Evolutionary conservation across 805 yeast species (phyloP).

Genomic region (Candida corydali): DNA sequence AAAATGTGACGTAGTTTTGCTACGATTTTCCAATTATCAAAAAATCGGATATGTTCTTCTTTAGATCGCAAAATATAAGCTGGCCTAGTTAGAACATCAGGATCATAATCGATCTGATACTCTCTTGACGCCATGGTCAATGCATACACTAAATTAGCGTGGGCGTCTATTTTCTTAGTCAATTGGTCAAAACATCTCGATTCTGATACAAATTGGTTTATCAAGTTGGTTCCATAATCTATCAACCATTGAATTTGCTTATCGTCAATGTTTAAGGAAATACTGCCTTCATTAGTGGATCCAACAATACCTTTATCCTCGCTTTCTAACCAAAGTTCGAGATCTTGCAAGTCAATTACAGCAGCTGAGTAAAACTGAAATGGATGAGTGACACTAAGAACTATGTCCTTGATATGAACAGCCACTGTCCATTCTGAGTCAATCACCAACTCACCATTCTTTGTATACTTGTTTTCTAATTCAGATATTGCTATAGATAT

Average conservation of each 20-base stretch:
- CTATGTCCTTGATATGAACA: constrained; percentile 24
- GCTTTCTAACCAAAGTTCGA: constrained; percentile 35
- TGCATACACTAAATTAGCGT: constrained; percentile 39
- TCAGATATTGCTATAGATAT: constrained; percentile 6
- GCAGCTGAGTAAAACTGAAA: constrained; percentile 19
- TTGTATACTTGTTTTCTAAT: constrained; percentile 6
- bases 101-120: constrained; percentile 67
- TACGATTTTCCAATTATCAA: constrained; percentile 84
- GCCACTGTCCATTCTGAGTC: constrained; percentile 22
- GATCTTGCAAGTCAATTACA: constrained; percentile 18
- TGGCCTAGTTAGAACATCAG: constrained; percentile 86
- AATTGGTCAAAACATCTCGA: constrained; percentile 14
- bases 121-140: constrained; percentile 36
- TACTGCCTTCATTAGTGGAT: constrained; percentile 17
- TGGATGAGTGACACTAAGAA: constrained; percentile 3
- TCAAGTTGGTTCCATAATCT: constrained; percentile 13
- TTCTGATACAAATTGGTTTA: constrained; percentile 13
- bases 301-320: constrained; percentile 13
- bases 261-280: constrained; percentile 17
- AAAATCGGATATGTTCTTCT: constrained; percentile 68
- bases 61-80: constrained; percentile 74
- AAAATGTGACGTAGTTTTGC: constrained; percentile 75
- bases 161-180: constrained; percentile 10
- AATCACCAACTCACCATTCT: constrained; percentile 1
- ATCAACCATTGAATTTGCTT: constrained; percentile 20